A percentile compares a stretch with the other conserved stretches of the same genome.
Conservation (phyloP, 306 rosid genomes). For the Leucaena leucocephala region DNA sequence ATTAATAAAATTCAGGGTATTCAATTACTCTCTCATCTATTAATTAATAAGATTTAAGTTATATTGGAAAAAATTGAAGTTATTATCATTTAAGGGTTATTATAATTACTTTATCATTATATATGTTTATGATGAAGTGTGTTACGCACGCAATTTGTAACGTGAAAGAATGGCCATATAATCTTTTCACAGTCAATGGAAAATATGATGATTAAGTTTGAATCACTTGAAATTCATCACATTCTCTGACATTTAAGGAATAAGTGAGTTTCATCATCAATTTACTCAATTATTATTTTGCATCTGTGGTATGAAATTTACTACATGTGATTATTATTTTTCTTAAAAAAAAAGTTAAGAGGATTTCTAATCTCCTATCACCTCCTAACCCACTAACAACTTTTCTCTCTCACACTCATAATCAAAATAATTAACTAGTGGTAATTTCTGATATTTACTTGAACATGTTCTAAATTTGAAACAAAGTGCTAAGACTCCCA, state of each 20-base stretch:
- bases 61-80: not conserved
- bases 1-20: not conserved
- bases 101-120: constrained; percentile 47
- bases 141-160: constrained; percentile 31
- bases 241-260: not conserved
- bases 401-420: not conserved
- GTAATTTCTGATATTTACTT: not conserved
- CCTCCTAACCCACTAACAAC: not conserved
- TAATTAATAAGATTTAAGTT: not conserved
- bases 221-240: not conserved
- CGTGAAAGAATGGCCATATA: constrained; percentile 39
- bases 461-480: constrained; percentile 31
- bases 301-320: not conserved
- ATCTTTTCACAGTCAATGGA: constrained; percentile 42
- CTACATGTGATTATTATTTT: not conserved
- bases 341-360: not conserved
- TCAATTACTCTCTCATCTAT: not conserved
- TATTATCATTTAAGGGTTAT: constrained; percentile 22
- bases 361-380: not conserved
- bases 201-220: constrained; percentile 30
- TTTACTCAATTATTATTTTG: not conserved
- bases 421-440: constrained; percentile 7
- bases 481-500: constrained; percentile 30
- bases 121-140: constrained; percentile 55
- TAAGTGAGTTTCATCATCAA: not conserved